Evolutionary conservation across 768 basidiomycete species (phyloP).

Genomic region (Jaapia argillacea): DNA sequence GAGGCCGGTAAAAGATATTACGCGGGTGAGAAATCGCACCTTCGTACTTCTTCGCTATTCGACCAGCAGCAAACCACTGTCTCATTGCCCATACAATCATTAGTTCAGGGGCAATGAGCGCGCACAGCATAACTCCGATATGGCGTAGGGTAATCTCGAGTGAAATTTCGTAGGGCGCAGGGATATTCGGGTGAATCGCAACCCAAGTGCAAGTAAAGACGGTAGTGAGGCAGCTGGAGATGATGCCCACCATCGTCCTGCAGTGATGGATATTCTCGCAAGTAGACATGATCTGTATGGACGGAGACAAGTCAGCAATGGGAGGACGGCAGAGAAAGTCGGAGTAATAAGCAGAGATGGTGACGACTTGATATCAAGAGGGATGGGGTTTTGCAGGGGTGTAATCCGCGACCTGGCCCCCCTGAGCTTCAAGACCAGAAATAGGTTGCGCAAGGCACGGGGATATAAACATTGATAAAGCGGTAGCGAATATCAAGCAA

Average conservation of each 20-base stretch:
- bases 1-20: neutral
- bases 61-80: constrained; percentile 14
- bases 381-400: too few relatives aligned
- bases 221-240: constrained; percentile 18
- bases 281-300: too few relatives aligned
- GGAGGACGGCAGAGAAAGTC: too few relatives aligned
- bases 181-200: constrained; percentile 20
- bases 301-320: too few relatives aligned
- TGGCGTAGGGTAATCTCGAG: constrained; percentile 3
- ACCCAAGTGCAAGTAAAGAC: constrained; percentile 22
- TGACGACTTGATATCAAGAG: too few relatives aligned
- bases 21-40: neutral
- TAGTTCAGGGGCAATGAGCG: constrained; percentile 19
- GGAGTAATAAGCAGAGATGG: too few relatives aligned
- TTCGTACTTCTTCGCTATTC: neutral
- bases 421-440: too few relatives aligned
- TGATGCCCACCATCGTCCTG: constrained; percentile 9
- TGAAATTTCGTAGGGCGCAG: constrained; percentile 8
- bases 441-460: too few relatives aligned
- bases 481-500: too few relatives aligned
- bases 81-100: constrained; percentile 17
- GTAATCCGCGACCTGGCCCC: too few relatives aligned
- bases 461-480: too few relatives aligned
- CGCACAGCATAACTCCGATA: constrained; percentile 11
- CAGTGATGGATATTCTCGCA: too few relatives aligned